Evolutionary conservation across 2,329 filamentous ascomycete species (phyloP).

Genomic region (Verticillium longisporum): DNA sequence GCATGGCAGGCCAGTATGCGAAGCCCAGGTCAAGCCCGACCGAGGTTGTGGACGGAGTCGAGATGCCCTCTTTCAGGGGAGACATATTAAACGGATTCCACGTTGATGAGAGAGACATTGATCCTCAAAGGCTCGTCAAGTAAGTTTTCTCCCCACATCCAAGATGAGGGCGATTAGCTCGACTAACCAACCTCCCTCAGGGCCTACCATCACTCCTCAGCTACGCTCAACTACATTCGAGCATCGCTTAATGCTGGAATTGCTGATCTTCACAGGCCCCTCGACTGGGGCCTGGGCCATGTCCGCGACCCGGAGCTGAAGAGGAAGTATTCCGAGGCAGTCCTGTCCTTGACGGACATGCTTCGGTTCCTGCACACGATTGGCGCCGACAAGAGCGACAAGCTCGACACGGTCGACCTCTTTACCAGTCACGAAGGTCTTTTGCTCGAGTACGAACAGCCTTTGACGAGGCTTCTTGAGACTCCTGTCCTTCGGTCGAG

Average conservation of each 20-base stretch:
- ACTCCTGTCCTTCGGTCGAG: constrained; percentile 40
- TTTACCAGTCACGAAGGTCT: constrained; percentile 95
- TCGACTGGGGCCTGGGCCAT: constrained; percentile 93
- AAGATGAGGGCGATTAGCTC: not conserved
- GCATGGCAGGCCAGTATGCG: constrained; percentile 96
- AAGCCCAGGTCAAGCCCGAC: constrained; percentile 88
- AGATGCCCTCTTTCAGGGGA: constrained; percentile 85
- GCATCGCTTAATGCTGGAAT: constrained; percentile 79
- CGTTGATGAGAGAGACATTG: constrained; percentile 66
- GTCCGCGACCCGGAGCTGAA: constrained; percentile 79
- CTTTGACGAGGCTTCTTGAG: constrained; percentile 69
- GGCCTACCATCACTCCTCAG: constrained; percentile 93
- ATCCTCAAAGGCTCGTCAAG: constrained; percentile 76
- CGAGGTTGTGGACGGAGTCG: constrained; percentile 71
- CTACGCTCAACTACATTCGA: constrained; percentile 89
- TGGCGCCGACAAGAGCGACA: constrained; percentile 76
- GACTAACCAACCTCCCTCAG: constrained; percentile 27
- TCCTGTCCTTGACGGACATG: constrained; percentile 80
- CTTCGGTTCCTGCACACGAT: constrained; percentile 92
- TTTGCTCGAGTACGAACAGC: constrained; percentile 89
- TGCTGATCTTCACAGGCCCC: constrained; percentile 84
- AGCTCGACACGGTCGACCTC: constrained; percentile 86
- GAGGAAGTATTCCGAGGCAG: constrained; percentile 78
- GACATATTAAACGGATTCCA: constrained; percentile 92
- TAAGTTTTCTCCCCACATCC: constrained; percentile 21